phyloP scores from a whole-genome alignment of 2,329 filamentous ascomycete genomes.

The Ascochyta lentis region DNA sequence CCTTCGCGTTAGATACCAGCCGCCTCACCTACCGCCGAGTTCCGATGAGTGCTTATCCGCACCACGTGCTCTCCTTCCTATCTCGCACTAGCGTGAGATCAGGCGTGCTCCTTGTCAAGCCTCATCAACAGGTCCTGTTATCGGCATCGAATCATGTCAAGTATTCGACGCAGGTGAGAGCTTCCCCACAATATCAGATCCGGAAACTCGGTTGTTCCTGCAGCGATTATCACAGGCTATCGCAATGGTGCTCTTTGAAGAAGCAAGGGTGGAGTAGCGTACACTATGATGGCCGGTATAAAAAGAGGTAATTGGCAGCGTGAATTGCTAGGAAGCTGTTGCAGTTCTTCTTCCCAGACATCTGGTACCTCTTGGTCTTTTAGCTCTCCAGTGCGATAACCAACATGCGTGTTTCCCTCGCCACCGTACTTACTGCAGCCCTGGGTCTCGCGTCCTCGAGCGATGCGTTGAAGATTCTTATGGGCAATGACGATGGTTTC shows the following conservation, averaged over 20 bases:
- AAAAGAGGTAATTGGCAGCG: not conserved
- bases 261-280: not conserved
- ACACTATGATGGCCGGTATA: not conserved
- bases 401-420: slow-evolving; percentile 26
- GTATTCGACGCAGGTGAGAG: slow-evolving; percentile 1
- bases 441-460: slow-evolving; percentile 24
- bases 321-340: not conserved
- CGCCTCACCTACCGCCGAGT: slow-evolving; percentile 1
- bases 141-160: slow-evolving; percentile 14
- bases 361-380: not conserved
- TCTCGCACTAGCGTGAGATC: slow-evolving; percentile 1
- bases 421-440: slow-evolving; percentile 24
- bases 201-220: slow-evolving; percentile 9
- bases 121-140: slow-evolving; percentile 7
- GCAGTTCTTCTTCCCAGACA: not conserved
- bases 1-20: not conserved
- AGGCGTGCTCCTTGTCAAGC: slow-evolving; percentile 3
- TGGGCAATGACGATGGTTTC: slow-evolving; percentile 52
- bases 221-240: slow-evolving; percentile 7
- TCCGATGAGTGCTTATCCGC: slow-evolving; percentile 16
- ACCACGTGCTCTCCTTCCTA: slow-evolving; percentile 12
- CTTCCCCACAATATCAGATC: slow-evolving; percentile 8
- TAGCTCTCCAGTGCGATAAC: not conserved
- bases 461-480: slow-evolving; percentile 43
- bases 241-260: not conserved